A percentile compares a stretch with the other conserved stretches of the same genome.
Conservation (phyloP, 2,329 filamentous ascomycete species). For the Alternaria triticimaculans region DNA sequence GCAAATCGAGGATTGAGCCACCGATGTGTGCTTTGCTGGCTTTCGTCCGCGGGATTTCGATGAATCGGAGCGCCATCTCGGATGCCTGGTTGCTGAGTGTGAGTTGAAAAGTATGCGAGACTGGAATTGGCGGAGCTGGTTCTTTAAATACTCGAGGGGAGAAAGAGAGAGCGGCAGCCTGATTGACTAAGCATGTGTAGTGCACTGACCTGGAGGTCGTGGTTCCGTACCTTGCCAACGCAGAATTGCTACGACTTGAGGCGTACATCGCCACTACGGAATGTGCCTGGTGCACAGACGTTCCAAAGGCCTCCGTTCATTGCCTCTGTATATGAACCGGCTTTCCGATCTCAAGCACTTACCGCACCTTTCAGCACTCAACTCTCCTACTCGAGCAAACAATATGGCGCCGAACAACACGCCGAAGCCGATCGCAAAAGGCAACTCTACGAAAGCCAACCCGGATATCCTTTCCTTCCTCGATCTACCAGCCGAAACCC, state of each 20-base stretch:
- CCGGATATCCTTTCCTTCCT: not conserved
- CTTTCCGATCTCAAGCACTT: not conserved
- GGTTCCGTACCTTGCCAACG: not conserved
- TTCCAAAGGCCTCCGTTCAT: not conserved
- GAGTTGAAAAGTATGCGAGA: accelerated
- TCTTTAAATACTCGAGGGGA: accelerated
- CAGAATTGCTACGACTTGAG: not conserved
- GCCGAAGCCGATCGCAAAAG: not conserved
- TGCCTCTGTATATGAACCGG: not conserved
- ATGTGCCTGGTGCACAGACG: not conserved
- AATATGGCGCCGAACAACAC: not conserved
- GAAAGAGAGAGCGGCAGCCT: not conserved
- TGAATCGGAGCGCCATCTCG: accelerated
- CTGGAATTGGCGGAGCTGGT: accelerated
- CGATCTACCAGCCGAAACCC: not conserved
- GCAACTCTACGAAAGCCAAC: not conserved
- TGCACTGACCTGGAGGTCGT: not conserved
- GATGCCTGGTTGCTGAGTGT: not conserved
- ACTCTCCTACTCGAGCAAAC: not conserved
- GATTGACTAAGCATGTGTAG: not conserved
- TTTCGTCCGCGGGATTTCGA: not conserved
- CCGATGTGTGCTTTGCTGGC: not conserved
- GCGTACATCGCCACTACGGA: not conserved
- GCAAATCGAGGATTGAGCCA: not conserved
- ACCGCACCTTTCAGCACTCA: not conserved